Percentiles rank a stretch among this genome's conserved stretches.
phyloP scores from a whole-genome alignment of 116 monocot genomes.

The Posidonia oceanica region DNA sequence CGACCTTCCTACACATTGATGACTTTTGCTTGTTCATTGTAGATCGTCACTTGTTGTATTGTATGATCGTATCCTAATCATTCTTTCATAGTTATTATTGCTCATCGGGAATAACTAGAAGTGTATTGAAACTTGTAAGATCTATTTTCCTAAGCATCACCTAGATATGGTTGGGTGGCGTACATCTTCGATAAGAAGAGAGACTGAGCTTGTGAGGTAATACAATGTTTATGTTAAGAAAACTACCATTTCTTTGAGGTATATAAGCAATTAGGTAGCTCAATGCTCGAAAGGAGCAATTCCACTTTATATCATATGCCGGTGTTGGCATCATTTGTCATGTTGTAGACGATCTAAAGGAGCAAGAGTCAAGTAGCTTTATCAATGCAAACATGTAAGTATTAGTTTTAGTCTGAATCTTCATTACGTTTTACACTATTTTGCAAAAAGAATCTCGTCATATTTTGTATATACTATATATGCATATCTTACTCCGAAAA shows the following conservation, averaged over 20 bases:
- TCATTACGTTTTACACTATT: no score
- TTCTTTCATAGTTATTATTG: neutral
- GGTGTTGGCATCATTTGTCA: neutral
- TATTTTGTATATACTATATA: no score
- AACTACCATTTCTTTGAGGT: no score
- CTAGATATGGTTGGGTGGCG: conserved; percentile 96
- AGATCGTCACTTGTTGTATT: conserved; percentile 84
- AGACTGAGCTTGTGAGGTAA: conserved; percentile 70
- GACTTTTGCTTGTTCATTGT: conserved; percentile 4
- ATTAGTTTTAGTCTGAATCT: no score
- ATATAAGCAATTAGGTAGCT: no score
- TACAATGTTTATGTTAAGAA: neutral
- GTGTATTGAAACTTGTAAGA: neutral
- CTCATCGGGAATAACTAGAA: neutral
- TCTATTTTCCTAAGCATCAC: neutral
- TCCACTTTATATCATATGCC: no score
- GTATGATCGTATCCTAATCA: conserved; percentile 87
- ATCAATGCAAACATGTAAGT: no score
- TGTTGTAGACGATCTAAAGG: neutral
- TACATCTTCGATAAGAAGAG: conserved; percentile 89
- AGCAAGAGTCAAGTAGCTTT: no score
- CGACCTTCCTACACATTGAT: neutral
- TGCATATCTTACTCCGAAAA: no score
- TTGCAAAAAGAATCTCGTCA: no score
- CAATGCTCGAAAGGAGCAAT: no score